Base-by-base conservation (phyloP, 495 filamentous ascomycete species). In the Clohesyomyces aquaticus region DNA sequence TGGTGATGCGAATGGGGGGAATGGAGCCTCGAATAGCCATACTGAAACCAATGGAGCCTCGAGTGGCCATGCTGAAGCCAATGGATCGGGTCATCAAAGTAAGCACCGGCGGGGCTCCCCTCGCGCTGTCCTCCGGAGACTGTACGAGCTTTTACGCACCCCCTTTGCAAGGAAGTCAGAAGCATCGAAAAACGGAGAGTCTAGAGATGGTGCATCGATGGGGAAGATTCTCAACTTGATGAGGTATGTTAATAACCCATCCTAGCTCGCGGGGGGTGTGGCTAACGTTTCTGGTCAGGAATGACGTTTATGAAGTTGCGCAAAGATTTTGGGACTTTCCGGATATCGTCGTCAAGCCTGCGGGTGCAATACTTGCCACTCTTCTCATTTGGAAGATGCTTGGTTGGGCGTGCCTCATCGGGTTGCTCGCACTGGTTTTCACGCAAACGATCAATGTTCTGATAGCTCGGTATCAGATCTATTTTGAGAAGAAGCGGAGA, bases 151-250 rank as follows among this genome's bases (percentile, higher is more conserved):
- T 22, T 23, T 63, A 8, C 6, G 28, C 0, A 49, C 58, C 14
- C 21, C 55, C 1, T 54, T 61, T 27, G 48, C 53, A 9, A 63
- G 60, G 27, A 70, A 63, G 14, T 4, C 19, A 42, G 48, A 57
- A 16, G 11, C 18, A 47, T 14, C n/a, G n/a, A n/a, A 51, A n/a
- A 70, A 42, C 55, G 71, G 64, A 54, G 73, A 74, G 22, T 14
- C 67, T 3, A 81, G 82, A 70, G 81, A 86, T 32, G 82, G 87
- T 2, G 88, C 90, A 0, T 88, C 88, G 0, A 89, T 89, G 74
- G 91, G 90, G 18, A 93, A 93, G 69, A 91, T 93, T 35, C 82
- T 93, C 59, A 93, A 93, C 67, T 73, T 95, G 3, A 83, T 93
- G 75, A 85, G 88, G 61, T 80, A 61, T 51, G 62, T 59, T n/a